Evolutionary conservation across 2,329 filamentous ascomycete species (phyloP), one percentile per base, ranked within the genome.

Genomic region (Scedosporium minutisporum): DNA sequence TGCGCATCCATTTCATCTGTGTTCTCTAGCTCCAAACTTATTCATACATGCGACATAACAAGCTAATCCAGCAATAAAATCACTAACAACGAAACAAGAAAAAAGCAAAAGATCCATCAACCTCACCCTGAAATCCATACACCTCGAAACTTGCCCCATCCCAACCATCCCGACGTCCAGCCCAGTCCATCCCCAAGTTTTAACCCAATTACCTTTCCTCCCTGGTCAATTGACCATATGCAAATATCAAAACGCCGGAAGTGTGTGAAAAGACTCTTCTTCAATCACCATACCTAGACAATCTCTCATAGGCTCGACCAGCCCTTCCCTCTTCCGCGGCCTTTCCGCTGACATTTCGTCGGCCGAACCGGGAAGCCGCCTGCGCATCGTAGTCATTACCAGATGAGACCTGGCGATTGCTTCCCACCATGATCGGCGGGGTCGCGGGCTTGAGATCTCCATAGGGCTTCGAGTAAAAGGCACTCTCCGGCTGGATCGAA

Each of bases 301-400:
- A 58, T n/a, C 51, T 62, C 53, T 41, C 38, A 9, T 46, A 58
- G 14, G 46, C 7, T 14, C 53, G 44, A 10, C 74, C 76, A 2
- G 74, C 84, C 57, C 82, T 76, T 1, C 89, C 89, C 71, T 93
- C 89, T 71, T 92, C 89, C 0, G 82, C 88, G 62, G 86, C 74
- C 77, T 89, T 90, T 1, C 89, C 89, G 70, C 88, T 91, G 2
- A 90, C 87, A 65, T 88, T 85, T 57, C 87, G 76, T 57, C 82
- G 76, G 18, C 74, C 76, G 61, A 76, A 76, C 1, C 69, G 69
- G 27, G 67, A 65, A 9, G 73, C 68, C 33, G 70, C 69, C 1
- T 71, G 65, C 63, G 72, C 72, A 29, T 75, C 75, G 63, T 78
- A 82, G 68, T 87, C 85, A 64, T 82, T 84, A 1, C 84, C 85